phyloP scores from a whole-genome alignment of 2,329 filamentous ascomycete genomes.

The Botrytis cinerea region DNA sequence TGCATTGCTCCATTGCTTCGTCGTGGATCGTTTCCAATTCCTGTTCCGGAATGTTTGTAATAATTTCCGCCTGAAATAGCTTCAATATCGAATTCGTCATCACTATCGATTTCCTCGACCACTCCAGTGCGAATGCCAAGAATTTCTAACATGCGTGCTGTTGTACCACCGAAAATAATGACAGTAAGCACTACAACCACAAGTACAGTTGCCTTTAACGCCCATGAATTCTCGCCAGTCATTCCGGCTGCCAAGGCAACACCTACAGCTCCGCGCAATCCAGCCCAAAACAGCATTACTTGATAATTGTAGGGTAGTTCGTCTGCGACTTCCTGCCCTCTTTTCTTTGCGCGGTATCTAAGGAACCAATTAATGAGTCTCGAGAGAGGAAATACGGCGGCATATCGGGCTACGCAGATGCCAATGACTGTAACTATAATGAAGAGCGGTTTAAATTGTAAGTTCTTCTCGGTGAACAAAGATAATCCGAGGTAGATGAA shows the following conservation, averaged over 20 bases:
- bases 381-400: conserved; percentile 91
- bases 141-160: conserved; percentile 96
- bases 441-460: conserved; percentile 91
- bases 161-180: conserved; percentile 98
- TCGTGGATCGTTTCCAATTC: conserved; percentile 75
- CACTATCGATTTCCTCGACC: conserved; percentile 93
- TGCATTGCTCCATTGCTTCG: conserved; percentile 50
- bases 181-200: conserved; percentile 97
- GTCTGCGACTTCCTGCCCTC: conserved; percentile 75
- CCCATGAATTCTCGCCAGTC: conserved; percentile 76
- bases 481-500: conserved; percentile 98
- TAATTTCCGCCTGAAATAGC: conserved; percentile 50
- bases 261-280: conserved; percentile 90
- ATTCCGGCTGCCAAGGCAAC: conserved; percentile 91
- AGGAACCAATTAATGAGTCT: conserved; percentile 90
- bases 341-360: conserved; percentile 76
- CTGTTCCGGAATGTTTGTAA: conserved; percentile 73
- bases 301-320: conserved; percentile 95
- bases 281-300: conserved; percentile 99
- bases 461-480: conserved; percentile 84
- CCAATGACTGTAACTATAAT: conserved; percentile 91
- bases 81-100: conserved; percentile 96
- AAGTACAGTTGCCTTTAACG: conserved; percentile 89
- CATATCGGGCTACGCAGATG: conserved; percentile 89
- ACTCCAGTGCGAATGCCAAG: conserved; percentile 95